Base-by-base conservation (phyloP, 1,139 yeast species). In the Groenewaldozyma auringiensis region DNA sequence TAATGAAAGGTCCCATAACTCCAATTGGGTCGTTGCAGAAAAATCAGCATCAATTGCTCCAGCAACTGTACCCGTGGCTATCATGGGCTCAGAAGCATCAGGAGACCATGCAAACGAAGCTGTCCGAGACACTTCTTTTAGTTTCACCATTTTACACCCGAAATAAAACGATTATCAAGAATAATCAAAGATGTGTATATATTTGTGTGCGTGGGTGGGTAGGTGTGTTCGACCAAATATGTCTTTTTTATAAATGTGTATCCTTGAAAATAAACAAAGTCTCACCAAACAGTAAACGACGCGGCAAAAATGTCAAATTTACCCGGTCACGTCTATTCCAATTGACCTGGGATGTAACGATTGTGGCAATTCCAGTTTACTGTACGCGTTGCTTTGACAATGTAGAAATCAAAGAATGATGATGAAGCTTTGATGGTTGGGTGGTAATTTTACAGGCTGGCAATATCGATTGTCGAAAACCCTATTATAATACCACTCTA, bases 41-140 rank as follows among this genome's bases (percentile, higher is more conserved):
- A 89, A 88, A 60, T 83, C 79, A 43, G 84, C 85, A 61, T 87
- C 96, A 56, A 92, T 83, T 14, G 96, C 94, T 14, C 97, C 97
- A 0, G 97, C 92, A 18, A 86, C 86, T 0, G 96, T 83, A 37
- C 96, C 98, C 1, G 96, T 79, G 22, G 87, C 96, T 56, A 89
- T 66, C 48, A 79, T 66, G 21, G 96, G 95, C 50, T 81, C 70
- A 44, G 75, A 68, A 57, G 81, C 86, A 59, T 74, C 42, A 41
- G 72, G 78, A 47, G 96, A 86, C 97, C 97, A 92, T 43, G 97
- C 95, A 67, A 92, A 87, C 33, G 95, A 82, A 42, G 96, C 88
- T 16, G 96, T 86, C 56, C 89, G 76, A 53, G 79, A 74, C 59
- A 87, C 81, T 66, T 88, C 96, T 65, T 79, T 78, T 57, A 92